Percentiles rank a stretch among this genome's conserved stretches.
These are phyloP conservation scores for Steccherinum ochraceum DNA, from an alignment of 768 basidiomycete species.

Conservation along the genomic window DNA sequence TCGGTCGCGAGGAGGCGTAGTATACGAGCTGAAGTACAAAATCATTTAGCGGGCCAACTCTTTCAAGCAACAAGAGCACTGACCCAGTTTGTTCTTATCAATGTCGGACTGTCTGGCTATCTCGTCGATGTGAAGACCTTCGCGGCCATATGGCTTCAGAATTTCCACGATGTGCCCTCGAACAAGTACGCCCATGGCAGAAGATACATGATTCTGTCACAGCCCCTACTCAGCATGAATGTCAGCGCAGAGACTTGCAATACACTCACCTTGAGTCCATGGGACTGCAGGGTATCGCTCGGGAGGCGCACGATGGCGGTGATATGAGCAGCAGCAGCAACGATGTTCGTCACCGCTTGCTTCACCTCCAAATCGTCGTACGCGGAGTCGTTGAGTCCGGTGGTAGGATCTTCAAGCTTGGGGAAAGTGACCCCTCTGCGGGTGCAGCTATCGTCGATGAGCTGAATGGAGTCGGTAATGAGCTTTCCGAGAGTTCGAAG, in stretches of 20 bases:
- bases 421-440: background rate
- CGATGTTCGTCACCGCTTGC: background rate
- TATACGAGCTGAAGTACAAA: slow-evolving; percentile 17
- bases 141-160: slow-evolving; percentile 20
- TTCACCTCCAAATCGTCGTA: background rate
- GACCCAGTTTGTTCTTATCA: slow-evolving; percentile 23
- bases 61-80: background rate
- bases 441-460: background rate
- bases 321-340: background rate
- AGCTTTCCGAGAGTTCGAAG: background rate
- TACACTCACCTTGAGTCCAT: too few relatives aligned
- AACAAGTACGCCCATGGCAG: slow-evolving; percentile 17
- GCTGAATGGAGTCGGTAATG: background rate
- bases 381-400: background rate
- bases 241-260: too few relatives aligned
- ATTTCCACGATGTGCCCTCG: slow-evolving; percentile 24
- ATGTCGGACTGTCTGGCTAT: slow-evolving; percentile 19
- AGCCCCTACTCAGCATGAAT: background rate
- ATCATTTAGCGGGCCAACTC: background rate
- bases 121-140: slow-evolving; percentile 24
- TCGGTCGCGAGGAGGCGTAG: slow-evolving; percentile 23
- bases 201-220: slow-evolving; percentile 6
- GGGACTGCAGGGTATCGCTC: background rate
- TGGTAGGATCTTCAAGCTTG: background rate
- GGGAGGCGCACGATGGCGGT: background rate